Evolutionary conservation across 2,329 filamentous ascomycete genomes (phyloP), one percentile per base, ranked within the genome.

Genomic region (Penicillium sp.): DNA sequence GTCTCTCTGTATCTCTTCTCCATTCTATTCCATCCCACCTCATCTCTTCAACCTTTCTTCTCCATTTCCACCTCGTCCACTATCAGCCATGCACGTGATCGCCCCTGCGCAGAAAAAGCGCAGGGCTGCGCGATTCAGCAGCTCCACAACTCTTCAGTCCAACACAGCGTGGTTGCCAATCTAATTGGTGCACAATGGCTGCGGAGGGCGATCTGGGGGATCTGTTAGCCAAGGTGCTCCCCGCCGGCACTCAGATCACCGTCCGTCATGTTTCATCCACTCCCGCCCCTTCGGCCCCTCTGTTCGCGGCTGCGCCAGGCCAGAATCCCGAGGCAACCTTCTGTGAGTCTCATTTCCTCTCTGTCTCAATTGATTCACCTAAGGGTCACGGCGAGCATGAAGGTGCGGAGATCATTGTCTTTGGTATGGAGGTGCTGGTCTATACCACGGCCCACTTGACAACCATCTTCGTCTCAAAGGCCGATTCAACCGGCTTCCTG

Each of bases 391-490:
- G 54, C 3, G 53, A 64, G 20, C 54, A 52, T 36, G 58, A 62
- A 34, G 63, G 54, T 7, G 52, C 74, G 17, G 79, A 85, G 55
- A 80, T 95, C 1, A 75, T 97, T 6, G 80, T 93, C 7, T 86
- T 96, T 52, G 93, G 89, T 13, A 81, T 99, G 56, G 94, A 99
- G 69, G 80, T 97, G 45, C 81, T 94, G 62, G 83, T 99, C 54
- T 99, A 95, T 73, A 89, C 86, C 0, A 96, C 92, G 0, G 82
- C 84, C 39, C 82, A 84, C 62, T 83, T 91, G 20, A 96, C 89
- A 1, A 97, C 90, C 3, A 82, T 97, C 47, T 99, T 99, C 69
- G 88, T 99, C 20, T 93, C 92, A 57, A 99, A 99, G 73, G 94
- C 94, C 42, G 94, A 99, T 75, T 97, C 94, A 8, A 97, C 93